Conservation (phyloP, 495 filamentous ascomycete genomes). For the Jackrogersella minutella region DNA sequence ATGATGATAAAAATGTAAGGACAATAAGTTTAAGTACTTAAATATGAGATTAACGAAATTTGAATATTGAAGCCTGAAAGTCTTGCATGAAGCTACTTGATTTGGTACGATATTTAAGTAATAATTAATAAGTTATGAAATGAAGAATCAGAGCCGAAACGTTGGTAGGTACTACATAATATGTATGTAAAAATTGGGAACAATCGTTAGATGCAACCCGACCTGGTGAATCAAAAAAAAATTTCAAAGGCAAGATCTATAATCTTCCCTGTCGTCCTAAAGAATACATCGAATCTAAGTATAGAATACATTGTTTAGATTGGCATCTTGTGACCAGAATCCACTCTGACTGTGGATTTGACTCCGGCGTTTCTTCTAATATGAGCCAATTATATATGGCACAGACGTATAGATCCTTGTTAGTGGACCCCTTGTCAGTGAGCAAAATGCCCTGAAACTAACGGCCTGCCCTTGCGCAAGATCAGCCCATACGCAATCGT, state of each 20-base stretch:
- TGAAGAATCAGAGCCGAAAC: constrained; percentile 16
- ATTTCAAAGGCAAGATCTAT: constrained; percentile 5
- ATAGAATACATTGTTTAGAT: constrained; percentile 33
- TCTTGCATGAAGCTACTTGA: not conserved
- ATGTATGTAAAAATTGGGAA: too few species aligned
- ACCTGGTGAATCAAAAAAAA: constrained; percentile 24
- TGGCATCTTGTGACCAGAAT: constrained; percentile 41
- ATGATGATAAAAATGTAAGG: not conserved
- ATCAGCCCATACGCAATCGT: constrained; percentile 35
- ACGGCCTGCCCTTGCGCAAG: constrained; percentile 35
- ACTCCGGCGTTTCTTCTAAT: constrained; percentile 34
- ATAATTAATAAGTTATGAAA: constrained; percentile 7
- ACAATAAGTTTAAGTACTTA: too few species aligned
- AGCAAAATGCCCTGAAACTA: constrained; percentile 37
- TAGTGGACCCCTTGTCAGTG: constrained; percentile 23
- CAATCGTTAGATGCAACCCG: constrained; percentile 28
- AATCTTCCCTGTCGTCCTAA: constrained; percentile 16
- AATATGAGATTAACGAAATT: too few species aligned
- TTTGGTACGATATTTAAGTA: too few species aligned
- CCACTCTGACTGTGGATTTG: constrained; percentile 36
- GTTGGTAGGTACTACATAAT: too few species aligned
- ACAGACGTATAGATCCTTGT: constrained; percentile 16
- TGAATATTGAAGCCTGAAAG: too few species aligned
- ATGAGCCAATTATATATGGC: constrained; percentile 20
- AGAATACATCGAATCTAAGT: constrained; percentile 24